These are phyloP conservation scores for Phylloporus arenicola DNA, from an alignment of 768 basidiomycete genomes.

Conservation along the genomic window DNA sequence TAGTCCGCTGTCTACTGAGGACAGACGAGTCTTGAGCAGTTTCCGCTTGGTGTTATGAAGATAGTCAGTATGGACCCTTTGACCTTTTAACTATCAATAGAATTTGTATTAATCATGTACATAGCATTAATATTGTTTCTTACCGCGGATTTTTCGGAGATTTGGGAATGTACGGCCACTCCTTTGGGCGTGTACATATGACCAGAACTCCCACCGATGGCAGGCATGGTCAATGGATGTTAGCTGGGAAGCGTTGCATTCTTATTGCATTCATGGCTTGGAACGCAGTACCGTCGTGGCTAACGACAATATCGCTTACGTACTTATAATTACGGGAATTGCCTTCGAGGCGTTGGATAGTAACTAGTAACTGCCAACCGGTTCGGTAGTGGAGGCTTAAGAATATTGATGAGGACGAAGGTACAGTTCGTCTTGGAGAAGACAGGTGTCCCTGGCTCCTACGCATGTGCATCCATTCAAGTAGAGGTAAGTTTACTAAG, in stretches of 20 bases:
- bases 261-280: neutral
- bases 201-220: neutral
- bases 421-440: no score
- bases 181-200: neutral
- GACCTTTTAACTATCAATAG: neutral
- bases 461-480: neutral
- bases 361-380: no score
- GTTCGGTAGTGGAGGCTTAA: no score
- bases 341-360: no score
- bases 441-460: no score
- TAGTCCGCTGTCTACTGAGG: conserved; percentile 48
- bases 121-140: neutral
- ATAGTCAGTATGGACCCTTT: conserved; percentile 1
- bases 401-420: no score
- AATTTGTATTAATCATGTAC: neutral
- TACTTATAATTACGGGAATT: no score
- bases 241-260: neutral
- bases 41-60: conserved; percentile 48
- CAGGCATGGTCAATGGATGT: neutral
- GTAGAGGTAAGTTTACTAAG: neutral
- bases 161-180: neutral
- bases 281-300: neutral
- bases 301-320: no score
- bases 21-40: conserved; percentile 51
- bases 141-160: neutral